These are phyloP conservation scores for Candida methanosorbosa DNA, from an alignment of 805 yeast genomes.

Conservation along the genomic window DNA sequence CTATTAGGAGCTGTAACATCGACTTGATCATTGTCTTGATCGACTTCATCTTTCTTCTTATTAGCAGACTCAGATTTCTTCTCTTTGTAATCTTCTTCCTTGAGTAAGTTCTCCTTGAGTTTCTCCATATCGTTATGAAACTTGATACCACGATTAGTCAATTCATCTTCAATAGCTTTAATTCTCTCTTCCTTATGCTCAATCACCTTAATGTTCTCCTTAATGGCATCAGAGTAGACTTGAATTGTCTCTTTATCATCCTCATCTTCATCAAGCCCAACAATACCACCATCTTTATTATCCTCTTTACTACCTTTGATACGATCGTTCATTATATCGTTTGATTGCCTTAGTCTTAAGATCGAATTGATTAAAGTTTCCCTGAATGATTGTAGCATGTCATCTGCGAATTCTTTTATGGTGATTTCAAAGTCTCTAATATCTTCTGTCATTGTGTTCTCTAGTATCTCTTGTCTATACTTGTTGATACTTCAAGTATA, in stretches of 20 bases:
- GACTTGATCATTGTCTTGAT: constrained; percentile 27
- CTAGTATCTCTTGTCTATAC: no score
- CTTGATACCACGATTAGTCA: constrained; percentile 33
- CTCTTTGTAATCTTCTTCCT: no score
- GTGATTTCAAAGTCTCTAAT: constrained; percentile 23
- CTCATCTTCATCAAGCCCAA: constrained; percentile 30
- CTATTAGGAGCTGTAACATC: constrained; percentile 29
- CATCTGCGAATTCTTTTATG: constrained; percentile 31
- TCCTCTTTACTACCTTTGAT: no score
- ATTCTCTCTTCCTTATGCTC: constrained; percentile 40
- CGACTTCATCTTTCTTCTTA: constrained; percentile 8
- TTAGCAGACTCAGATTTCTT: background rate
- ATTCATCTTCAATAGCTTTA: constrained; percentile 36
- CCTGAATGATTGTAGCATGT: constrained; percentile 26
- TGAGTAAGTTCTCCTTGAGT: no score
- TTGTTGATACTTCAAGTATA: no score
- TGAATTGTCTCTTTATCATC: constrained; percentile 43
- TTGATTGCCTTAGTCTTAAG: constrained; percentile 41
- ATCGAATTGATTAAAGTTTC: constrained; percentile 32
- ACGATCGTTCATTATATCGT: constrained; percentile 35
- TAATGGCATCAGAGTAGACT: constrained; percentile 44
- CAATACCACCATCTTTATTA: constrained; percentile 16
- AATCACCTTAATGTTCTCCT: constrained; percentile 49
- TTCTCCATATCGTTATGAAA: background rate
- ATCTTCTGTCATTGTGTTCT: no score